Evolutionary conservation across 1,284 basidiomycete species (phyloP), one percentile per base, ranked within the genome.

Genomic region (Amylostereum areolatum): DNA sequence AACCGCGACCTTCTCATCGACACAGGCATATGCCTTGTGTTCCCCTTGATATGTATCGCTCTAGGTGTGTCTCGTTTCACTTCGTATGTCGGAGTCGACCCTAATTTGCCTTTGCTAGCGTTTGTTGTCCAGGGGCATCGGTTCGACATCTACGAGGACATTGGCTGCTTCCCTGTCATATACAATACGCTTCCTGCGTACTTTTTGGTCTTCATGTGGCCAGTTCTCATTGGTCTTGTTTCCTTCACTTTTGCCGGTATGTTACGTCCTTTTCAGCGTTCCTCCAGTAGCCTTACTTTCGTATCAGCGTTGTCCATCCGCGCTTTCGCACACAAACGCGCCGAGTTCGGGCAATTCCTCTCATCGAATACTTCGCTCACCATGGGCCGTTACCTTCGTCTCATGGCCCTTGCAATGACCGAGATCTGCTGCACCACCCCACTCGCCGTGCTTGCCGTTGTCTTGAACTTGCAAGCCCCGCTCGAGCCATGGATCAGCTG

Each of bases 401-500:
- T 81, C 12, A 73, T 80, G 64, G 71, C 66, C 7, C 63, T 82
- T 6, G 69, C 77, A 1, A 53, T 59, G 6, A 48, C 64, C 3
- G 75, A 73, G 36, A 47, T 73, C 8, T 0, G 67, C 2, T 64
- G 57, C 53, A 65, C 64, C 1, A 35, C 69, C 6, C 68, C 71
- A 4, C 37, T 75, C 6, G 54, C 47, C 12, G 47, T 48, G 11
- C 62, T 59, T 41, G 40, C 51, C 18, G 55, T 74, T 9, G 62
- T 59, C 43, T n/a, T 55, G 49, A 66, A 68, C 52, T 11, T 58
- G 2, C 40, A 52, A 7, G 42, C 52, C 0, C 52, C 58, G 1
- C 46, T 79, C 2, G 31, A 56, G 0, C 73, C 77, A 0, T 85
- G 80, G 75, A 62, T 67, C 30, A 71, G 63, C 39, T 86, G 83